Conservation (phyloP, 768 basidiomycete species). For the Rhizopogon vulgaris region DNA sequence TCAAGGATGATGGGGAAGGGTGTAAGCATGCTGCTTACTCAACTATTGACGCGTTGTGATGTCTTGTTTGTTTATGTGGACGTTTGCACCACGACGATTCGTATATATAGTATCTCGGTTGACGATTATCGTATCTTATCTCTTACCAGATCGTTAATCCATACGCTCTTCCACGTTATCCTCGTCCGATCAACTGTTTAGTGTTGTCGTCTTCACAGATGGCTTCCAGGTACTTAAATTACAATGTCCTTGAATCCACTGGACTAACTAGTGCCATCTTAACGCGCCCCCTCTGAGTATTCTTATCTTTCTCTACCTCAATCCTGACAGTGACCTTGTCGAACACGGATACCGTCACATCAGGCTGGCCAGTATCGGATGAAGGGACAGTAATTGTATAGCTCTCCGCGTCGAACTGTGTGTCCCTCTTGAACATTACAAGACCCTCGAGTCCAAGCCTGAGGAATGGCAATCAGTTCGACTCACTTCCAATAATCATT, state of each 20-base stretch:
- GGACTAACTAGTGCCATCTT: slow-evolving; percentile 75
- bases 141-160: no score
- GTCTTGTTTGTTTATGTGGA: no score
- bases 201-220: no score
- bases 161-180: no score
- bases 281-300: slow-evolving; percentile 85
- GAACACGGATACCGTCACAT: slow-evolving; percentile 76
- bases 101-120: no score
- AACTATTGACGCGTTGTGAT: no score
- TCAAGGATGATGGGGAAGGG: no score
- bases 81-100: no score
- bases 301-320: slow-evolving; percentile 89
- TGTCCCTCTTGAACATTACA: slow-evolving; percentile 88
- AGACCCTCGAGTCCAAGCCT: slow-evolving; percentile 94
- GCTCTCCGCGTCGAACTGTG: slow-evolving; percentile 85
- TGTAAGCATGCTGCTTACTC: no score
- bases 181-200: no score
- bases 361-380: slow-evolving; percentile 16
- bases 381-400: slow-evolving; percentile 74
- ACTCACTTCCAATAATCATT: not conserved
- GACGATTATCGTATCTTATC: no score
- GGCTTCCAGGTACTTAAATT: slow-evolving; percentile 4
- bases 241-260: slow-evolving; percentile 46
- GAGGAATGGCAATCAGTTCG: not conserved
- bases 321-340: slow-evolving; percentile 91